These are phyloP conservation scores for Globisporangium barbulae DNA, from an alignment of 352 stramenopile genomes.

Conservation along the genomic window DNA sequence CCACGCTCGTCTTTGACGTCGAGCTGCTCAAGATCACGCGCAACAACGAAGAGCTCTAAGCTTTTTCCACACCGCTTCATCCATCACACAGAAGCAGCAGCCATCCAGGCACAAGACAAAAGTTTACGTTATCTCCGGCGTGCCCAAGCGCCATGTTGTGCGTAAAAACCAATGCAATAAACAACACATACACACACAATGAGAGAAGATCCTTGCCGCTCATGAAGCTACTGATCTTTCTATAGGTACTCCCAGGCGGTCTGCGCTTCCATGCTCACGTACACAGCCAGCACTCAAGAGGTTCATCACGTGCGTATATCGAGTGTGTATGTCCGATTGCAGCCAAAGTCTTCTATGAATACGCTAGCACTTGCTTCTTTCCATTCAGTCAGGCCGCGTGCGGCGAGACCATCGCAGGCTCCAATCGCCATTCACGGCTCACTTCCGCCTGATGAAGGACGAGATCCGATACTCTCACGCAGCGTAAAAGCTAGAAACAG, in stretches of 20 bases:
- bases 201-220: not conserved
- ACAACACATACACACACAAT: not conserved
- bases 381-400: too few species aligned
- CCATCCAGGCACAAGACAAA: not conserved
- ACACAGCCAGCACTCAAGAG: too few species aligned
- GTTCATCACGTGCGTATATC: too few species aligned
- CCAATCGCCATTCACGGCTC: not conserved
- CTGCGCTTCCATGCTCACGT: too few species aligned
- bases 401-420: too few species aligned
- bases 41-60: slow-evolving; percentile 53
- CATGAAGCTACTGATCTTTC: not conserved
- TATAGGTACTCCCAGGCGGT: too few species aligned
- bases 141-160: not conserved
- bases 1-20: slow-evolving; percentile 96
- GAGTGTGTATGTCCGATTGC: too few species aligned
- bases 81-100: not conserved
- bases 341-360: too few species aligned
- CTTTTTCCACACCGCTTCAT: not conserved
- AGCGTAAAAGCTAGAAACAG: not conserved
- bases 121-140: not conserved
- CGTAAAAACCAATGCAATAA: not conserved
- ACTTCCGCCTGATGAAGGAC: not conserved
- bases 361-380: too few species aligned
- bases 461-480: not conserved
- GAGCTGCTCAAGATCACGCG: slow-evolving; percentile 95